Conservation (phyloP, 164 flowering plant species). For the Annona cherimola region DNA sequence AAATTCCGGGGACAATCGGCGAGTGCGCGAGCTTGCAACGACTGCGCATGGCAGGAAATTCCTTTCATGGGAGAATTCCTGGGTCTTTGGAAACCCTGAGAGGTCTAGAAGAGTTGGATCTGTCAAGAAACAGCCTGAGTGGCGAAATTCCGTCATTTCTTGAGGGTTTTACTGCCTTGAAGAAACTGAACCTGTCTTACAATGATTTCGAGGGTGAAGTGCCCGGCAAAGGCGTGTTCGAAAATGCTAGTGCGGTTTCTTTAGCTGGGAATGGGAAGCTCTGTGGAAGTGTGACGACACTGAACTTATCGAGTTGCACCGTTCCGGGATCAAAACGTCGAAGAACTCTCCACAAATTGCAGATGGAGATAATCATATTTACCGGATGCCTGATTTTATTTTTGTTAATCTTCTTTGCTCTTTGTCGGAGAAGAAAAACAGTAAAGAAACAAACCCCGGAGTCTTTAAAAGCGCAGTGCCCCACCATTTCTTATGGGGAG, state of each 20-base stretch:
- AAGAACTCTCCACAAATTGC: not conserved
- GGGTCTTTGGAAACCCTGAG: not conserved
- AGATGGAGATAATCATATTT: slow-evolving; percentile 4
- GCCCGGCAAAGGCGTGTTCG: slow-evolving; percentile 14
- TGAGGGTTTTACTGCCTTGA: not conserved
- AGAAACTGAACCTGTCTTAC: slow-evolving; percentile 11
- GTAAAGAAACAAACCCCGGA: not conserved
- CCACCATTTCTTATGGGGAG: slow-evolving; percentile 19
- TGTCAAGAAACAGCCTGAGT: slow-evolving; percentile 13
- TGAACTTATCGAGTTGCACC: slow-evolving; percentile 12
- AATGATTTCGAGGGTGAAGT: slow-evolving; percentile 17
- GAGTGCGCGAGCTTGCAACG: slow-evolving; percentile 8
- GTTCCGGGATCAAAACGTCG: not conserved
- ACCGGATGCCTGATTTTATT: not conserved
- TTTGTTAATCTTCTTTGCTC: not conserved
- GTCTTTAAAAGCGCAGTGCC: not conserved
- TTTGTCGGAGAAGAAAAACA: slow-evolving; percentile 1
- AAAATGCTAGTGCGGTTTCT: slow-evolving; percentile 21
- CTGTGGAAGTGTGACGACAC: slow-evolving; percentile 9
- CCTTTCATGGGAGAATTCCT: slow-evolving; percentile 8
- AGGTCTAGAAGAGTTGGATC: not conserved
- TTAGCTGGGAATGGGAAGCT: slow-evolving; percentile 7
- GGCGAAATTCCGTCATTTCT: slow-evolving; percentile 11
- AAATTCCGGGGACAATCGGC: slow-evolving; percentile 19
- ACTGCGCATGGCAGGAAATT: slow-evolving; percentile 7